These are phyloP conservation scores for Deinandra increscens DNA, from an alignment of 129 eudicot species.

Conservation along the genomic window DNA sequence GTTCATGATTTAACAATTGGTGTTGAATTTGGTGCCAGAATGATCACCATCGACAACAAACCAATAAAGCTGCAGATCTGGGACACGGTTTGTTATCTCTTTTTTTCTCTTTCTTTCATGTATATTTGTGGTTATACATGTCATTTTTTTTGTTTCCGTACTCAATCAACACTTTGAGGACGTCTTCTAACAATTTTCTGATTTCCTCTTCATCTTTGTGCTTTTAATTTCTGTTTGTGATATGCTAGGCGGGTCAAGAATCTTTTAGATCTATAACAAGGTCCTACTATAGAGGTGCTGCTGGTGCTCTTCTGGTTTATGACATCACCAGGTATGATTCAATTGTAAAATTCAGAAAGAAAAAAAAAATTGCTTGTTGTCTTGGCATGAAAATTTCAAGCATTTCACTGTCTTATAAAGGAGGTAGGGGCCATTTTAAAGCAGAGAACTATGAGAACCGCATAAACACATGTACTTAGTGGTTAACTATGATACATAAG, in stretches of 20 bases:
- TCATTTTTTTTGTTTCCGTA: neutral
- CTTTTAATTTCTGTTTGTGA: neutral
- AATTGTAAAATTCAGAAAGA: neutral
- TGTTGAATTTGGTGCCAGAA: conserved; percentile 80
- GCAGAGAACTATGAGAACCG: too few species aligned
- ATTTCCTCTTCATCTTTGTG: neutral
- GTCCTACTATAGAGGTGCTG: conserved; percentile 82
- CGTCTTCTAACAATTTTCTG: neutral
- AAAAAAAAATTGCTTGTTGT: neutral
- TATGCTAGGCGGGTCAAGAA: conserved; percentile 79
- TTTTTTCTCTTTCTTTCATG: neutral
- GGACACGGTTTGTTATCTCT: conserved; percentile 41
- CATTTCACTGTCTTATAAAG: neutral
- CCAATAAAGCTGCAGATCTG: conserved; percentile 71
- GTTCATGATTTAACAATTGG: conserved; percentile 78
- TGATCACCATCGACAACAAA: conserved; percentile 68
- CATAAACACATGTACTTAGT: too few species aligned
- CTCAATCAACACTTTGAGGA: neutral
- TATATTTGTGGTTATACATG: neutral
- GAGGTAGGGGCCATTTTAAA: too few species aligned
- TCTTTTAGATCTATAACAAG: conserved; percentile 78
- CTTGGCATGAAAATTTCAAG: neutral
- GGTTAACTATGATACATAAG: too few species aligned
- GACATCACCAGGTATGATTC: conserved; percentile 58
- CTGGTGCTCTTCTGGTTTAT: conserved; percentile 78